Evolutionary conservation across 106 monocot genomes (phyloP), one percentile per base, ranked within the genome.

Genomic region (Gastrodia elata): DNA sequence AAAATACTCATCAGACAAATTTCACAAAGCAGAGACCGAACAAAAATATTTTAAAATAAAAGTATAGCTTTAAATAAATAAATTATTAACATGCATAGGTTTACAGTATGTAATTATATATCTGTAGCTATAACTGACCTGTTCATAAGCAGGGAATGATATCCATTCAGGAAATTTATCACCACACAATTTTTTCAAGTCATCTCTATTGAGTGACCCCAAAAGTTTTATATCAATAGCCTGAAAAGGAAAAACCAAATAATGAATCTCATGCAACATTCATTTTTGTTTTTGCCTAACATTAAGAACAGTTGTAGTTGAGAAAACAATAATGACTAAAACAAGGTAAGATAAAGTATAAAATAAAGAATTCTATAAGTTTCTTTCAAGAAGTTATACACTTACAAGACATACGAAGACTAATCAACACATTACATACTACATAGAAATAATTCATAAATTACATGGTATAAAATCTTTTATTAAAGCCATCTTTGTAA

Each of bases 91-190:
- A 57, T n/a, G 56, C 15, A n/a, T n/a, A 22, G 56, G 2, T 6
- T 24, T 24, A 57, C 56, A 57, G 56, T 24, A 57, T 57, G 56
- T 1, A n/a, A 57, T n/a, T 0, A 9, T 26, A 7, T 10, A 64
- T 30, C 15, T 30, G 15, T 64, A 64, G 28, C 2, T 3, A 32
- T 32, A 64, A n/a, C 27, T 38, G 30, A 97, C 97, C 92, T 97
- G 97, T 84, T 97, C 97, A 82, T 64, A 97, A 42, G 68, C 77
- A 65, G 97, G 97, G 77, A 97, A 97, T 57, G 97, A 97, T 61
- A 97, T 73, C 97, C 97, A 97, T 71, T 90, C 89, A 58, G 97
- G 97, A 39, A 81, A 92, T 72, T 83, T 97, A 65, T 97, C 92
- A 61, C 92, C 97, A 73, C 97, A 97, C 14, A 97, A 77, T 84